phyloP scores from a whole-genome alignment of 116 monocot species.

The Cymodocea nodosa region DNA sequence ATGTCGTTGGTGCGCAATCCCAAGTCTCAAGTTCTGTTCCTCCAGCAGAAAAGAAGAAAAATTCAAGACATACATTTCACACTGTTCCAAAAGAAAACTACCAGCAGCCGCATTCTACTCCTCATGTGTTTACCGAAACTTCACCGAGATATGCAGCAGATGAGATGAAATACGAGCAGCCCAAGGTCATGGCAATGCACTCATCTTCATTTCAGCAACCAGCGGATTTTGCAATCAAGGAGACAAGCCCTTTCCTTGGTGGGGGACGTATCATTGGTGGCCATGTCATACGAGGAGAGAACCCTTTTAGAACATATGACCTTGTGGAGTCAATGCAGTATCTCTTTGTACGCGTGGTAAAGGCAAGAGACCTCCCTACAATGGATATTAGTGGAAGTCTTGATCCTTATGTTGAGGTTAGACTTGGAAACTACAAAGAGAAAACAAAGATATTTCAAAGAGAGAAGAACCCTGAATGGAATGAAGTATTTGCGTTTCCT shows the following conservation, averaged over 20 bases:
- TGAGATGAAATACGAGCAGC: conserved; percentile 50
- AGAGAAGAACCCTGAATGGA: conserved; percentile 71
- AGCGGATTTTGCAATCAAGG: conserved; percentile 50
- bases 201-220: conserved; percentile 40
- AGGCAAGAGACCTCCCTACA: conserved; percentile 34
- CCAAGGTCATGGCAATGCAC: conserved; percentile 36
- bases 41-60: conserved; percentile 11
- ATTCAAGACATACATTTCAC: conserved; percentile 25
- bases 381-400: conserved; percentile 52
- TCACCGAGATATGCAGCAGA: conserved; percentile 17
- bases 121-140: conserved; percentile 1
- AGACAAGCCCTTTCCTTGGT: conserved; percentile 61
- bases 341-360: conserved; percentile 38
- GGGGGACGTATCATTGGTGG: conserved; percentile 52
- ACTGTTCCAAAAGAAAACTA: conserved; percentile 30
- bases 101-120: conserved; percentile 10
- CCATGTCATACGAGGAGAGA: conserved; percentile 40
- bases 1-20: conserved; percentile 10
- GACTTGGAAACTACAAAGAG: conserved; percentile 62
- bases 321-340: conserved; percentile 42
- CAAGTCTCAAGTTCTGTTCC: conserved; percentile 7
- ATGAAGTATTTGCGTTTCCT: conserved; percentile 43
- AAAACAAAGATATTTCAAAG: conserved; percentile 56
- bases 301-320: conserved; percentile 19
- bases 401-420: conserved; percentile 57